Conservation (phyloP, 1,284 basidiomycete species). For the Moesziomyces parantarcticus region DNA sequence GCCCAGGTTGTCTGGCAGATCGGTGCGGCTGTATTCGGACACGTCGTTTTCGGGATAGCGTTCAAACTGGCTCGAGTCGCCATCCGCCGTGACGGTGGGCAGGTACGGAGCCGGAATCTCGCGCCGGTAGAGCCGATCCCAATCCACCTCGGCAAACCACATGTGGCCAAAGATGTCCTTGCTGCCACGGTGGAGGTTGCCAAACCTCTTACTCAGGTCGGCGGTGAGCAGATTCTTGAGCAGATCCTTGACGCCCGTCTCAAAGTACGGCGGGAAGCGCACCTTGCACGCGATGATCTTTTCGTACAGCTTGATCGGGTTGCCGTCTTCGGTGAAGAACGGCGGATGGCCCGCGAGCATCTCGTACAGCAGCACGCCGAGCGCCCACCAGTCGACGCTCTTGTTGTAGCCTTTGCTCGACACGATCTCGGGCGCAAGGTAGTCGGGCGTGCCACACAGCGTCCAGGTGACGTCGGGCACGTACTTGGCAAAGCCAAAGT, state of each 20-base stretch:
- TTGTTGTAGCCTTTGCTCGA: constrained; percentile 94
- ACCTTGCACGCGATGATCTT: constrained; percentile 90
- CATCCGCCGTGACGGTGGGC: constrained; percentile 72
- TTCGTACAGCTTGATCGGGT: constrained; percentile 85
- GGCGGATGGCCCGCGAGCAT: constrained; percentile 70
- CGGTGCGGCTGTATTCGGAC: constrained; percentile 54
- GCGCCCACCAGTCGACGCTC: constrained; percentile 97
- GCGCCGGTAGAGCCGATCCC: constrained; percentile 82
- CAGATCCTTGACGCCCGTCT: constrained; percentile 82
- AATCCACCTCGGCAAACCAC: constrained; percentile 98
- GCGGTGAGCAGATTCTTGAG: constrained; percentile 89
- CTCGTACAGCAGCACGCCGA: constrained; percentile 84
- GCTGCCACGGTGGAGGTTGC: constrained; percentile 90
- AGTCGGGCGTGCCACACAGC: constrained; percentile 89
- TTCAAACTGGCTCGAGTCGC: constrained; percentile 68
- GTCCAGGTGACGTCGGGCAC: constrained; percentile 95
- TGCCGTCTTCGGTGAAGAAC: constrained; percentile 71
- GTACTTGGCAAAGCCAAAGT: constrained; percentile 96
- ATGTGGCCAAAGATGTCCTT: constrained; percentile 93
- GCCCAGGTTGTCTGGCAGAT: constrained; percentile 58
- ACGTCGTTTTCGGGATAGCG: constrained; percentile 65
- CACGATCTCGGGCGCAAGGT: constrained; percentile 74
- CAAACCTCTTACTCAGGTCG: constrained; percentile 90
- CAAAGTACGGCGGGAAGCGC: constrained; percentile 88
- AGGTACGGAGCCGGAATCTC: constrained; percentile 97